A percentile compares a stretch with the other conserved stretches of the same genome.
Evolutionary conservation across 176 grass and related monocot genomes (phyloP).

Genomic region (Hordeum marinum): DNA sequence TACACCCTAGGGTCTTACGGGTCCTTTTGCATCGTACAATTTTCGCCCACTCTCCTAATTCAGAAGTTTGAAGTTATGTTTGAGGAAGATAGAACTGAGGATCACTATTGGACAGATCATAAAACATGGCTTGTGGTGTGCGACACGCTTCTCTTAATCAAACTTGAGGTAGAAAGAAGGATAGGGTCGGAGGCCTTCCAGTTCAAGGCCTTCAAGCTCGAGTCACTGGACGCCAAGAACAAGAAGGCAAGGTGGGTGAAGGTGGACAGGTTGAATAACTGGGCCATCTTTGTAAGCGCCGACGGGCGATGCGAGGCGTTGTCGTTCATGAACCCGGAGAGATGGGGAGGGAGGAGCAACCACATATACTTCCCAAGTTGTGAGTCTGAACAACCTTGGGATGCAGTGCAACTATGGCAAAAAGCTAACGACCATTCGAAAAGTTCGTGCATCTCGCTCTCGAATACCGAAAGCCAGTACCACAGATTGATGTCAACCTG

Average conservation of each 20-base stretch:
- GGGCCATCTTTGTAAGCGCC: too few relatives aligned
- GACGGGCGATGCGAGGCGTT: too few relatives aligned
- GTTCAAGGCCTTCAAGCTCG: neutral
- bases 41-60: neutral
- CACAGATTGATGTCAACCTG: neutral
- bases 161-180: neutral
- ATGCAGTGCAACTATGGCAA: too few relatives aligned
- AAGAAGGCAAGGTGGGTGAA: neutral
- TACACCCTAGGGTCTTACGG: neutral
- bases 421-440: neutral
- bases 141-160: neutral
- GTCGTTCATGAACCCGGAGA: too few relatives aligned
- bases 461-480: neutral
- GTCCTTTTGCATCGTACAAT: neutral
- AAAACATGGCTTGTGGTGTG: neutral
- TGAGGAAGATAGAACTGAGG: neutral
- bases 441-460: neutral
- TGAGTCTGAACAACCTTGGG: too few relatives aligned
- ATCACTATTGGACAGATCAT: neutral
- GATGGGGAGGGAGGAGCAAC: too few relatives aligned
- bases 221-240: neutral
- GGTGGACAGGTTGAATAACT: too few relatives aligned
- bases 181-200: neutral
- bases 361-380: too few relatives aligned
- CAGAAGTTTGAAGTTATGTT: neutral